Conservation (phyloP, 1,139 yeast genomes). For the Saccharomyces hybrid region DNA sequence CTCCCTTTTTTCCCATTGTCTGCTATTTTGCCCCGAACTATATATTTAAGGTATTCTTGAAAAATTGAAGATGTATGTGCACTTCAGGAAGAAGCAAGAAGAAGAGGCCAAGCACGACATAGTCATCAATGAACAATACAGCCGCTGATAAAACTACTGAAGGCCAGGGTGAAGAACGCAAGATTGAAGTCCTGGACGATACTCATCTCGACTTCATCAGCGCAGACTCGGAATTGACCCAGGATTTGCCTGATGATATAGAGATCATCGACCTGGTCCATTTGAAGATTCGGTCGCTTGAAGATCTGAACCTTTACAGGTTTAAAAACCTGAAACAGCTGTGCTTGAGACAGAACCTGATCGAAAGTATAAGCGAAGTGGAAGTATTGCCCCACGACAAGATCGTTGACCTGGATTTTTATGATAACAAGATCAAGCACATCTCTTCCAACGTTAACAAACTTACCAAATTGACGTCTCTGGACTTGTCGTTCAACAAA, state of each 20-base stretch:
- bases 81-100: background rate
- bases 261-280: conserved; percentile 72
- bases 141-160: background rate
- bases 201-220: conserved; percentile 36
- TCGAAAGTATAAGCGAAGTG: conserved; percentile 64
- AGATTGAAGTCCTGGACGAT: conserved; percentile 48
- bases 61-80: background rate
- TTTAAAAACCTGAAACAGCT: conserved; percentile 52
- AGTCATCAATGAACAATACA: background rate
- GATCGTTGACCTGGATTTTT: conserved; percentile 75
- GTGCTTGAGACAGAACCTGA: conserved; percentile 76
- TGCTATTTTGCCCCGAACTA: background rate
- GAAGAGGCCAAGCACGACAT: background rate
- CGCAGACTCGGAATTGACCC: conserved; percentile 52
- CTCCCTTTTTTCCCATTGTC: background rate
- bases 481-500: conserved; percentile 87
- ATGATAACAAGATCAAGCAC: conserved; percentile 86
- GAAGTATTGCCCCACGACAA: conserved; percentile 50
- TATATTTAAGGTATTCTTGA: background rate
- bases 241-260: conserved; percentile 52
- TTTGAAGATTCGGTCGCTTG: conserved; percentile 60
- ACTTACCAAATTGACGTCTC: conserved; percentile 46
- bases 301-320: conserved; percentile 53
- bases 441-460: conserved; percentile 60
- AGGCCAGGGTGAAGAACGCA: conserved; percentile 10